Evolutionary conservation across 176 grass and related monocot genomes (phyloP), one percentile per base, ranked within the genome.

Genomic region (Triticum turgidum): DNA sequence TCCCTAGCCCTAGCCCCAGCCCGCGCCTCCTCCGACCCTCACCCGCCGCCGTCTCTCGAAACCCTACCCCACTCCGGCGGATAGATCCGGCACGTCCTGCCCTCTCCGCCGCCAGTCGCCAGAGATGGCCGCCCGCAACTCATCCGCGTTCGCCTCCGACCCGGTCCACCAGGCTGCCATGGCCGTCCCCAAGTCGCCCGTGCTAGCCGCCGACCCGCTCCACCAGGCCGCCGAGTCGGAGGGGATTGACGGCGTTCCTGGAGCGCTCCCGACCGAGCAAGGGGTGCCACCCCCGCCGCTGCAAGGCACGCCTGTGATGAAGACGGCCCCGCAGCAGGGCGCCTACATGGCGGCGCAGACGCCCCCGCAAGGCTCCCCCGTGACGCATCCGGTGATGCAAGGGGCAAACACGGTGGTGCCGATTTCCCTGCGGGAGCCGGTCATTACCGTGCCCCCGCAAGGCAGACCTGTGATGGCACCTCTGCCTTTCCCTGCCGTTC

Each of bases 31-130:
- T 2, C 61, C 61, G n/a, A 25, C 24, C 61, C 24, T 11, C 61
- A 64, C 6, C 54, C 18, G 61, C 61, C 61, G 71, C 86, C 76
- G 75, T 67, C 32, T 45, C 59, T n/a, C 78, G 24, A 75, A 82
- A 81, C 85, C 85, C 86, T 87, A 82, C 61, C 71, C 70, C n/a
- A 12, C 61, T 14, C 86, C 71, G 78, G 56, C 69, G 78, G 3
- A 59, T 17, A 64, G 67, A 80, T 63, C 35, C 77, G 13, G 15
- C 66, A 17, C 51, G 33, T 34, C 3, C 61, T 44, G 9, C 22
- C 6, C 61, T 24, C 61, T 25, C n/a, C 44, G 8, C 32, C 33
- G 34, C 11, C 65, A 52, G 42, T 11, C 25, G 56, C 22, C 22
- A 61, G 76, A n/a, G 34, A 76, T 82, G 78, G 59, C 59, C 69